Conservation (phyloP, 2,329 filamentous ascomycete species). For the Microdochium bolleyi region DNA sequence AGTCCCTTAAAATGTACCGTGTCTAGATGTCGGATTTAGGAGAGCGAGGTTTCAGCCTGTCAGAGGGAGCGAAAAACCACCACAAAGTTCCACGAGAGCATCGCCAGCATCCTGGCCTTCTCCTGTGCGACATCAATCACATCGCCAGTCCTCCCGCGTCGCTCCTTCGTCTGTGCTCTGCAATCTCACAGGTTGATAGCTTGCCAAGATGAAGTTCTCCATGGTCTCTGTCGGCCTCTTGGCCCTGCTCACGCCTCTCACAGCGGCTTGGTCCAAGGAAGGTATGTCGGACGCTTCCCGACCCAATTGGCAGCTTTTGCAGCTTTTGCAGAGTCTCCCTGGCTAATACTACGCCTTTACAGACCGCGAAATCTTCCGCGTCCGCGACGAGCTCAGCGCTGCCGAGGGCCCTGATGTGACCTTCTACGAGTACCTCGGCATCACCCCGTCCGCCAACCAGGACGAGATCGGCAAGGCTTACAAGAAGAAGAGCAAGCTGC, state of each 20-base stretch:
- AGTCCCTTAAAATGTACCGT: constrained; percentile 1
- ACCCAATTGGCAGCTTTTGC: background rate
- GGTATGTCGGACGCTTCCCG: constrained; percentile 38
- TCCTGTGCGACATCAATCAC: background rate
- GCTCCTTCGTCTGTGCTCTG: background rate
- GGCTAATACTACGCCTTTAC: constrained; percentile 4
- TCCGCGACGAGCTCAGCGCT: constrained; percentile 76
- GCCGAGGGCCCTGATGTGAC: constrained; percentile 71
- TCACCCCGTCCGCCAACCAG: constrained; percentile 63
- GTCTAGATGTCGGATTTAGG: background rate
- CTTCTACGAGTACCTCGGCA: constrained; percentile 91
- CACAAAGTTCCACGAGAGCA: background rate
- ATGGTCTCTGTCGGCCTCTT: constrained; percentile 61
- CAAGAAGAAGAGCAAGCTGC: constrained; percentile 71
- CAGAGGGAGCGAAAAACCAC: background rate
- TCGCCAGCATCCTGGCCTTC: background rate
- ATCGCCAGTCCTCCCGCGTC: background rate
- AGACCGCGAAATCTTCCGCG: constrained; percentile 97
- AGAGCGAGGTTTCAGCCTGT: background rate
- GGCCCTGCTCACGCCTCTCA: constrained; percentile 57
- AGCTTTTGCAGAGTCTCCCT: background rate
- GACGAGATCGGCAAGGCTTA: constrained; percentile 93
- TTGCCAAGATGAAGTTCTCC: constrained; percentile 63
- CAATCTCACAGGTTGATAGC: background rate
- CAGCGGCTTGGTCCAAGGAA: constrained; percentile 79